Evolutionary conservation across 768 basidiomycete species (phyloP), one percentile per base, ranked within the genome.

Genomic region (Leccinum imitatum): DNA sequence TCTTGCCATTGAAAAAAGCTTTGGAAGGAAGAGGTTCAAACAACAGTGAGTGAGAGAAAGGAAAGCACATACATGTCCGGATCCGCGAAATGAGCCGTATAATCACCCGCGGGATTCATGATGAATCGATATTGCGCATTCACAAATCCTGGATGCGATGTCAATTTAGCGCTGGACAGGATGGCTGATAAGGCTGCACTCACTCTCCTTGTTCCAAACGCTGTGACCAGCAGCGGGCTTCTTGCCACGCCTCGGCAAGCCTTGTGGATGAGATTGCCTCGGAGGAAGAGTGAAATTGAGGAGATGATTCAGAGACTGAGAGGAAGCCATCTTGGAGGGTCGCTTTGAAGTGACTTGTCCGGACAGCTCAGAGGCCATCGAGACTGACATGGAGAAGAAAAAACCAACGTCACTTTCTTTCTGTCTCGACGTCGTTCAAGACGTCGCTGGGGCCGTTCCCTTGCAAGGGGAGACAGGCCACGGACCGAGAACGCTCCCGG

Each of bases 1-100:
- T 98, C 93, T 17, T 90, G 85, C 94, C 95, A 97, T 79, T 95
- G 92, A 73, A 96, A 92, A 78, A 90, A 95, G 69, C 95, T 97
- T 61, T 5, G 14, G 14, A 14, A 48, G 30, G 15, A n/a, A 2
- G 48, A 7, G 19, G 9, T 61, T 48, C 56, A 57, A 58, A 58
- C 39, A 48, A 50, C 47, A 21, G 25, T 6, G 27, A n/a, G 25
- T n/a, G 21, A 47, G 11, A 52, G n/a, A 19, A 48, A 10, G 8
- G 7, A 56, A 50, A 61, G 50, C 62, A 79, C 91, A 69, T 74
- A 91, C 90, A 98, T 95, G 75, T 99, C 97, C 35, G 97, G 94
- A 74, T 98, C 95, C 46, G 93, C 94, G 71, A 98, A 95, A 74
- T 97, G 95, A 6, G 91, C 95, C 17, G 95, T 93, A 71, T 97